Evolutionary conservation across 768 basidiomycete genomes (phyloP), one percentile per base, ranked within the genome.

Genomic region (Lentinus brumalis): DNA sequence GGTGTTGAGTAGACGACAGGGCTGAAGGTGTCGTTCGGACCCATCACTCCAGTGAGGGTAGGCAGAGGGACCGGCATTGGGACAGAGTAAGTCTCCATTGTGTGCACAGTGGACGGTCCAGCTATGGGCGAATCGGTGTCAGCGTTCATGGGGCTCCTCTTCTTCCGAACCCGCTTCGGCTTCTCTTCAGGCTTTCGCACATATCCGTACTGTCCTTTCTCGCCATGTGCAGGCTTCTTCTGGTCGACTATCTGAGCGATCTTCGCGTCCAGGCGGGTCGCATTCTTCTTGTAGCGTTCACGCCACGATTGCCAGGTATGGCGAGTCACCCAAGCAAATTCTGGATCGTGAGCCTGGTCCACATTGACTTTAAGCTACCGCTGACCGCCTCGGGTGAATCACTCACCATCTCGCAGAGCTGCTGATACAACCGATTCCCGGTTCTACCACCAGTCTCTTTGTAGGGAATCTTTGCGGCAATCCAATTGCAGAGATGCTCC

Each of bases 231-330:
- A 2, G 89, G 87, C 66, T 86, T 88, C 69, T 84, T 89, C 70
- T 86, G 80, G 30, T 84, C 86, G 1, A 93, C 89, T 12, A 92
- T 85, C 5, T 76, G 76, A 1, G 83, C 73, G 54, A 94, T 92
- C 56, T 83, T 73, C 11, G 68, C 68, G 68, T 93, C 90, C 40
- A 93, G 79, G 10, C 90, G 84, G 7, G 75, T 69, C 0, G 89
- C 77, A 61, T 94, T 88, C 74, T 93, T 93, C 78, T 93, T 92
- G 77, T 94, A 94, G 31, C 92, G 81, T 69, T 94, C 91, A 30
- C 92, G 83, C 91, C 91, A 94, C 15, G 91, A 94, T 65, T 92
- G 90, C 91, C 91, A 94, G 2, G 91, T 92, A 70, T 94, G 91
- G 15, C 91, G 86, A 29, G 78, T 80, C 18, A 92, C 92, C 91